Base-by-base conservation (phyloP, 1,284 basidiomycete genomes). In the Apiotrichum siamense region DNA sequence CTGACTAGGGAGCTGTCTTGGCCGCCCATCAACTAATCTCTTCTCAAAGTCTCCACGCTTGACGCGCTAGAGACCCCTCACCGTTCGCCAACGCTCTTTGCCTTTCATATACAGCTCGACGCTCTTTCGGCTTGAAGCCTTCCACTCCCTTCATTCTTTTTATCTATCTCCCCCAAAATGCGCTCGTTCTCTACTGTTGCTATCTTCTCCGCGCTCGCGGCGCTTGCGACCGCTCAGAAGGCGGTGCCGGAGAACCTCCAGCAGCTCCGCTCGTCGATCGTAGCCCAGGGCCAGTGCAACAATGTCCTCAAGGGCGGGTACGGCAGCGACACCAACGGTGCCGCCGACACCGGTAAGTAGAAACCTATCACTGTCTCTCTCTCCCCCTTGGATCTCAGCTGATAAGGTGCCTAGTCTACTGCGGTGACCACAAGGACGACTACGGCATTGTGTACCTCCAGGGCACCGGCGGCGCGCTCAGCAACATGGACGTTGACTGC, bases 401-500 rank as follows among this genome's bases (percentile, higher is more conserved):
- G 17, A 11, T 11, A 35, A 11, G 33, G 12, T 21, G 17, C 27
- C 12, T 24, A 44, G 43, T n/a, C 43, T 35, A 35, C 32, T 44
- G 43, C 17, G 43, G 32, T 7, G 43, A 44, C 32, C 31, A 35
- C 23, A n/a, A n/a, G 32, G 27, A 43, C n/a, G 33, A 36, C 43
- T 6, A 33, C 13, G 33, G 43, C 12, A 23, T 44, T 7, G 15
- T 44, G 17, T 44, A 44, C 43, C 18, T 23, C 23, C 13, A 25
- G 43, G 43, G 43, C 43, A 18, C 17, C 9, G 17, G 9, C 15
- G 32, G 32, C 21, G 5, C 24, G 32, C 43, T 44, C 1, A 9
- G 32, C 4, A 17, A 44, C 33, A 44, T 44, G 43, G 43, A 44
- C 43, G 26, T 23, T 10, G 43, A 44, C 43, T 44, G 43, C 17